Evolutionary conservation across 345 rosid genomes (phyloP).

Genomic region (Citrus cavaleriei): DNA sequence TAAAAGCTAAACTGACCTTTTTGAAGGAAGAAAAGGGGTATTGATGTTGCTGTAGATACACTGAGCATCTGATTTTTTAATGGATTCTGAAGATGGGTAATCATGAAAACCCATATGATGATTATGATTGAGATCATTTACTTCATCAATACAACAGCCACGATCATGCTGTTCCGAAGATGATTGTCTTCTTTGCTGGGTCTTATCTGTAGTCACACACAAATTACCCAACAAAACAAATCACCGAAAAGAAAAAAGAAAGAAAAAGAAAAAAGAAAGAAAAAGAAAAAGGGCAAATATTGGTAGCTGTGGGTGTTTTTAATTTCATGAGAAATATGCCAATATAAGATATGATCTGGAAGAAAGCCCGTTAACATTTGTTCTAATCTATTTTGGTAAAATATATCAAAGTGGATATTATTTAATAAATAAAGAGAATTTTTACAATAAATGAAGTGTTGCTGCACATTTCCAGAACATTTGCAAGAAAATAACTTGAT

Average conservation of each 20-base stretch:
- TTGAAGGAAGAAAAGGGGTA: not conserved
- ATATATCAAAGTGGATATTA: not conserved
- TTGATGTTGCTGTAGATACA: slow-evolving; percentile 8
- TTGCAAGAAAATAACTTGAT: not conserved
- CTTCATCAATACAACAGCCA: slow-evolving; percentile 29
- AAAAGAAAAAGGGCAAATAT: not conserved
- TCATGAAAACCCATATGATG: slow-evolving; percentile 11
- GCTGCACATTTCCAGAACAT: slow-evolving; percentile 18
- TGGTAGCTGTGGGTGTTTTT: too few species aligned
- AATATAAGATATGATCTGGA: slow-evolving; percentile 26
- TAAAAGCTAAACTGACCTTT: not conserved
- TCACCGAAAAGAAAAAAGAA: not conserved
- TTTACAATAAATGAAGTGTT: slow-evolving; percentile 35
- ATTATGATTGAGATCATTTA: slow-evolving; percentile 1
- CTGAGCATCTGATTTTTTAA: slow-evolving; percentile 46
- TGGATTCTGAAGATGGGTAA: slow-evolving; percentile 15
- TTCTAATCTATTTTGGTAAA: slow-evolving; percentile 25
- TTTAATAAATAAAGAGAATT: not conserved
- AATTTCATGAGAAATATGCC: slow-evolving; percentile 26
- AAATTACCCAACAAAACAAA: not conserved
- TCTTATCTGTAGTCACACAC: slow-evolving; percentile 24
- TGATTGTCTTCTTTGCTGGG: slow-evolving; percentile 33
- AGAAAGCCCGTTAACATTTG: slow-evolving; percentile 11
- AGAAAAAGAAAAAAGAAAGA: too few species aligned
- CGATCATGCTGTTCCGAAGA: slow-evolving; percentile 30